A percentile compares a stretch with the other conserved stretches of the same genome.
Evolutionary conservation across 2,329 filamentous ascomycete species (phyloP).

Genomic region (Botryotinia globosa): DNA sequence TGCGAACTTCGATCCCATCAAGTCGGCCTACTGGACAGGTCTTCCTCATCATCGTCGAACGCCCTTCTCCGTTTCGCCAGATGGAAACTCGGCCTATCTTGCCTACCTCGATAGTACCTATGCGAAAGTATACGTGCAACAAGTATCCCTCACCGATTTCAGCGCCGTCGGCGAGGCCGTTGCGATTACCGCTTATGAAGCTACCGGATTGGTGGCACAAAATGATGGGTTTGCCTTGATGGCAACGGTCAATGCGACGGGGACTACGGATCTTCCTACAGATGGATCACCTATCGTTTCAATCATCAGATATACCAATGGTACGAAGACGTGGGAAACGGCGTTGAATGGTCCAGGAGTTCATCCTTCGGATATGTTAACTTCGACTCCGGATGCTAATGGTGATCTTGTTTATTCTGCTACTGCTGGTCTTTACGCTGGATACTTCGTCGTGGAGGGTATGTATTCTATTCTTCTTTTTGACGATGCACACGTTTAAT

Average conservation of each 20-base stretch:
- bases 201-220: constrained; percentile 59
- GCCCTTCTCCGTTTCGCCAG: constrained; percentile 59
- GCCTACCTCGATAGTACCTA: constrained; percentile 58
- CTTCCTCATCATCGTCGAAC: constrained; percentile 60
- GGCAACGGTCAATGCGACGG: constrained; percentile 50
- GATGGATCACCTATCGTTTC: constrained; percentile 52
- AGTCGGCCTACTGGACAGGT: constrained; percentile 59
- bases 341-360: constrained; percentile 57
- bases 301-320: constrained; percentile 57
- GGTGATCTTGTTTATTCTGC: constrained; percentile 61
- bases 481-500: not conserved
- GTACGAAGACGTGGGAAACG: constrained; percentile 56
- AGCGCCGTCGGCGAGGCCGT: constrained; percentile 50
- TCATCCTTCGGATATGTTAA: constrained; percentile 42
- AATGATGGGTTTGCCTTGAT: constrained; percentile 62
- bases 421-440: constrained; percentile 54
- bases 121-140: constrained; percentile 56
- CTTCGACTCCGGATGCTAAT: constrained; percentile 57
- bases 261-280: constrained; percentile 48
- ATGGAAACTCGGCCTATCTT: constrained; percentile 57
- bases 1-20: constrained; percentile 54
- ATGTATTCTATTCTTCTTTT: not conserved
- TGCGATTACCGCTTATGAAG: constrained; percentile 55
- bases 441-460: constrained; percentile 60
- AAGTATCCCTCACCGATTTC: constrained; percentile 54